Evolutionary conservation across 2,329 filamentous ascomycete species (phyloP).

Genomic region (Cercospora zeina): DNA sequence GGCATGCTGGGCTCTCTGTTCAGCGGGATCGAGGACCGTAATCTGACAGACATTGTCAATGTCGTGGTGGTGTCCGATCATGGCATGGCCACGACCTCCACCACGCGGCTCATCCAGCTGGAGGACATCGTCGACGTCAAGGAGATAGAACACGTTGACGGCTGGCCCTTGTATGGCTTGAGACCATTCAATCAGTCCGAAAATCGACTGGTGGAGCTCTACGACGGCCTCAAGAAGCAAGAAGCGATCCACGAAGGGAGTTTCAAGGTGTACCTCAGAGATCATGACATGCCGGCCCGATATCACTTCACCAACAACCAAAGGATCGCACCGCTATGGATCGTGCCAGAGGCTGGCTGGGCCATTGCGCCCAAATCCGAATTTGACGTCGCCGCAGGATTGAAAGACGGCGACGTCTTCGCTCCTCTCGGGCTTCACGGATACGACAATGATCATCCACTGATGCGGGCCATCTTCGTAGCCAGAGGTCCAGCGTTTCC

Average conservation of each 20-base stretch:
- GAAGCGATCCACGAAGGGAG: slow-evolving; percentile 64
- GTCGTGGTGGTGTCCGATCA: slow-evolving; percentile 96
- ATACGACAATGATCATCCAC: slow-evolving; percentile 89
- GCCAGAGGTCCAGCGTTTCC: slow-evolving; percentile 90
- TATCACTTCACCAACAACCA: slow-evolving; percentile 89
- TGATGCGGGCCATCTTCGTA: slow-evolving; percentile 96
- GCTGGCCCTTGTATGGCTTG: slow-evolving; percentile 90
- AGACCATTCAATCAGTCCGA: slow-evolving; percentile 71
- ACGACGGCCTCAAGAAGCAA: slow-evolving; percentile 59
- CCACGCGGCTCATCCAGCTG: slow-evolving; percentile 76
- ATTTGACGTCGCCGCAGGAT: slow-evolving; percentile 70
- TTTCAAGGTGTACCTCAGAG: slow-evolving; percentile 83
- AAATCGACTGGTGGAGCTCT: slow-evolving; percentile 59
- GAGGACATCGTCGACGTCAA: slow-evolving; percentile 81
- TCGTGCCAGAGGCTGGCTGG: slow-evolving; percentile 90
- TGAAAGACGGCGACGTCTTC: slow-evolving; percentile 66
- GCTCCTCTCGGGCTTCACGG: slow-evolving; percentile 84
- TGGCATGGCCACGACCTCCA: slow-evolving; percentile 93
- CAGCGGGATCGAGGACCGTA: slow-evolving; percentile 72
- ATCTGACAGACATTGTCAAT: slow-evolving; percentile 87
- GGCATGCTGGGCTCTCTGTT: slow-evolving; percentile 77
- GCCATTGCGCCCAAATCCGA: slow-evolving; percentile 80
- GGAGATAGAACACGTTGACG: slow-evolving; percentile 81
- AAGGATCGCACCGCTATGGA: slow-evolving; percentile 92
- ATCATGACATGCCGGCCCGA: slow-evolving; percentile 83